Base-by-base conservation (phyloP, 495 filamentous ascomycete genomes). In the Apiosordaria backusii region DNA sequence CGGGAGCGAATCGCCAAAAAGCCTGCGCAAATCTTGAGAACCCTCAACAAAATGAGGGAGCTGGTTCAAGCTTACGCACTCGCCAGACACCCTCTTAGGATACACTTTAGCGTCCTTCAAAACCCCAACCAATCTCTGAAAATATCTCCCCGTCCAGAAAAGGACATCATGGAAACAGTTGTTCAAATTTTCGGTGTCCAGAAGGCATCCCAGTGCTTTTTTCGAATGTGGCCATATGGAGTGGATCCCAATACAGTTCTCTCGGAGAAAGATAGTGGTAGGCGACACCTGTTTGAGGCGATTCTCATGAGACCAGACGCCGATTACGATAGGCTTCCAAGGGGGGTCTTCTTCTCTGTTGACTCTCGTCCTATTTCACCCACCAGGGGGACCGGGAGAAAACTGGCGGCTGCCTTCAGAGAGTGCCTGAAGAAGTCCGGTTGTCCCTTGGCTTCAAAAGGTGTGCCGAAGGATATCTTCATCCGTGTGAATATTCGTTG, bases 151-250 rank as follows among this genome's bases (percentile, higher is more conserved):
- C 82, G 80, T 27, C 55, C 72, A 6, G 80, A 78, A 61, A 81
- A 83, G 3, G 81, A 74, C 21, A 73, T 90, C 2, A 83, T 80
- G 65, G 88, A 93, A 73, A 89, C 90, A 1, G 88, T 87, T 5
- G 72, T 87, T 22, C 91, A 92, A 65, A 75, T 92, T 15, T 82
- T 92, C 52, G 92, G 94, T 0, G 83, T 79, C 25, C 35, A 9
- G 35, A 45, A 45, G 35, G 35, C 35, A 45, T 45, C 35, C 16
- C 13, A 45, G 35, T 45, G 35, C 10, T 45, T 45, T 45, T 7
- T 45, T 2, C 35, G 35, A 45, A 13, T 13, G 35, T 45, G 35
- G 35, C 35, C 35, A 2, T 7, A 45, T 15, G 16, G 35, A 45
- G 6, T 15, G 16, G 9, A 45, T 45, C 35, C 13, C 35, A 45